Evolutionary conservation across 371 early-diverging fungal genomes (phyloP), one percentile per base, ranked within the genome.

Genomic region (Dinochytrium kinnereticum): DNA sequence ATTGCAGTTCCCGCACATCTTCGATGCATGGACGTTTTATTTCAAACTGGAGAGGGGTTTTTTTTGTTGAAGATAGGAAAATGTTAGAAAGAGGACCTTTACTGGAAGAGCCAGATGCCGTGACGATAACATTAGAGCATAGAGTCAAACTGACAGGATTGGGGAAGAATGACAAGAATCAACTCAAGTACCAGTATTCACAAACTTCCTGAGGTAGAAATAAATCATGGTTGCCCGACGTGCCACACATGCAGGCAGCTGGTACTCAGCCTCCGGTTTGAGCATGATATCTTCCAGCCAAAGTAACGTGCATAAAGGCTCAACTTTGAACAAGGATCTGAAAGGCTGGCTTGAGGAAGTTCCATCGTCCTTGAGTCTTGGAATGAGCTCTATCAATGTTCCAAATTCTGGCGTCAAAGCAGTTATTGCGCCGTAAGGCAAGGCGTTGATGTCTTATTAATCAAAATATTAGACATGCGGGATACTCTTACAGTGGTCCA

Each of bases 401-500:
- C 61, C 31, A 34, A 34, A 61, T 37, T 17, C 76, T 2, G 86
- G 84, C 0, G 85, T 86, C 13, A 84, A 91, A 31, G 95, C 94
- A 15, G 89, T 96, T 70, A 95, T 95, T 76, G 94, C 88, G 57
- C 95, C 95, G 91, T 94, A 87, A 86, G 87, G 53, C 34, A 66
- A 24, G 59, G 61, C 69, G 30, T 39, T 57, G 24, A 71, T 28
- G 0, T 33, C 30, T 34, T 53, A 24, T n/a, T 39, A 15, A 24
- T 40, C 36, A 55, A 55, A 40, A 13, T 44, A 37, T 65, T 66
- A 94, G 94, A 28, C 98, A 97, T 80, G 98, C 98, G 0, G 98
- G 98, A 5, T 93, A 92, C 70, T 82, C 89, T 2, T 96, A 94
- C 80, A 93, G 94, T 80, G 96, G 96, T 0, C 90, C 91, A 5